Base-by-base conservation (phyloP, 352 stramenopile genomes). In the Pythium guiyangense region DNA sequence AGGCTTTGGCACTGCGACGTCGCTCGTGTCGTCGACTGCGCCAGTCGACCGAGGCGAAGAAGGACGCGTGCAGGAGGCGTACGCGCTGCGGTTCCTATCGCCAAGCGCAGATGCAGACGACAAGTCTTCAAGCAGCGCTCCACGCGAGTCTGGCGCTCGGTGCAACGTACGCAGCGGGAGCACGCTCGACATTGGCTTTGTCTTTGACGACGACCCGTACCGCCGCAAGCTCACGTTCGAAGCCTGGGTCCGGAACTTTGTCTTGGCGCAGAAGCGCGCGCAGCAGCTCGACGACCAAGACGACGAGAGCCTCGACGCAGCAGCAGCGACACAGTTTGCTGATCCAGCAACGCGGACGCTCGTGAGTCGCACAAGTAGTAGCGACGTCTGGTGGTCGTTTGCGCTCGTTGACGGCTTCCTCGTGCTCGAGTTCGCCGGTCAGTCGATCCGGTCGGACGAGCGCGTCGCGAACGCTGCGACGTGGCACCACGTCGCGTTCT, bases 181-280 rank as follows among this genome's bases (percentile, higher is more conserved):
- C 17, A 90, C 81, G 12, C 70, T 93, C 8, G 84, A 93, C 39
- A 64, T 93, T 44, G 81, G 71, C 43, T 71, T 78, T 12, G 68
- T 66, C 18, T 93, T 87, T 58, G 84, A 93, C 57, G 81, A 93
- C 29, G 84, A 93, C 47, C 84, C 84, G 52, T 93, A 92, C 54
- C 73, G 84, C n/a, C 77, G 84, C 35, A 84, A 89, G 60, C 62
- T 93, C 44, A 90, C 84, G 9, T 72, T 91, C 35, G 84, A 93
- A 51, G 66, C 60, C n/a, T 93, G 84, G 84, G 54, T 90, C 26
- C 77, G 78, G 37, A 87, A 89, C 63, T 78, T 75, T 54, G 62
- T 54, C 27, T 54, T 87, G 25, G 66, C 65, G 2, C 47, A 52
- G 6, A 53, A 64, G 15, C 39, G 72, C 6, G 65, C 74, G 54